Evolutionary conservation across 192 early-diverging fungal genomes (phyloP), one percentile per base, ranked within the genome.

Genomic region (Dispira simplex): DNA sequence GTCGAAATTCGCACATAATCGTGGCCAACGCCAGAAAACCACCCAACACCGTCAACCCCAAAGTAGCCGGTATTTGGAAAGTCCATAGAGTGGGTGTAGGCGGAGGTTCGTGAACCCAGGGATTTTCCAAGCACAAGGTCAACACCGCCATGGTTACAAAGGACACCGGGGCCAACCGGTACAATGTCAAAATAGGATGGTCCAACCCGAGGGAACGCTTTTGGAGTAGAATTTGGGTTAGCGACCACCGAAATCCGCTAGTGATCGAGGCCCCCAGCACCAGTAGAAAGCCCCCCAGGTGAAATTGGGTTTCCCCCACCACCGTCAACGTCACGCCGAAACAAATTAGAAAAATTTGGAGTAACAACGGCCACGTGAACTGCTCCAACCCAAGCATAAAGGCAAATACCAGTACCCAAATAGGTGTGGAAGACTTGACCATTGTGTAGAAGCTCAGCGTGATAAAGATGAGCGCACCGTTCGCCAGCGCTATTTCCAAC

Each of bases 371-470:
- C 58, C 78, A 66, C 12, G 81, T 74, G 3, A 85, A 84, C 44
- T 75, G 71, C 62, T 93, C 89, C 47, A 93, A 77, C 27, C 82
- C 67, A 67, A 93, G 90, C 11, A 85, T 66, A 71, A 90, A 90
- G 32, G 91, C 85, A 72, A 93, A 93, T 0, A 89, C 32, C 12
- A 93, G 72, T 10, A 85, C 81, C 79, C 79, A 83, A 55, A 83
- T 76, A 2, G 84, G 84, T 3, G 81, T 81, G 43, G 79, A 78
- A 12, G 81, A 83, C 69, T 86, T 86, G 27, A 86, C 79, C 82
- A 86, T 84, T 27, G 84, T 93, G 69, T 91, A 91, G 67, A 93
- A 91, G n/a, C 85, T 83, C 20, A 93, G 77, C 11, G 91, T 83
- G 53, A 93, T 88, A 66, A 74, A 78, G 69, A 88, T 79, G 44